Conservation (phyloP, 352 stramenopile species). For the Phytopythium chamaehyphon region DNA sequence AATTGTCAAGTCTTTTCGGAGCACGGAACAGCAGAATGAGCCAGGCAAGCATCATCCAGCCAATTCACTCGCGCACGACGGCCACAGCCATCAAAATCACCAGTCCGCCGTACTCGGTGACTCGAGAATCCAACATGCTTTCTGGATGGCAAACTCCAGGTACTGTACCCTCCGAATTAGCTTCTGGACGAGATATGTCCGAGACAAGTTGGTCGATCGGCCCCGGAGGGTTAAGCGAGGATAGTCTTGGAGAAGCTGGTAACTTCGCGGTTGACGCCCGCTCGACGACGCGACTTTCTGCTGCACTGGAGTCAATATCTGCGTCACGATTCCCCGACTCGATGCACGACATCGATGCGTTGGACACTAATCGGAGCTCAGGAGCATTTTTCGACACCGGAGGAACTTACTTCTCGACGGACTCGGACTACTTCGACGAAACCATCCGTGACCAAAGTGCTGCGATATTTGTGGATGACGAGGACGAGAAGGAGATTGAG, state of each 20-base stretch:
- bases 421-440: conserved; percentile 22
- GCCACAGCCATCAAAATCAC: background rate
- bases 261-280: background rate
- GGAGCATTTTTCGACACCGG: conserved; percentile 17
- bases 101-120: background rate
- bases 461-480: conserved; percentile 12
- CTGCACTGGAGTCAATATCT: conserved; percentile 6
- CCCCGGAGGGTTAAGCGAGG: conserved; percentile 8
- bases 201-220: conserved; percentile 36
- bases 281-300: conserved; percentile 1
- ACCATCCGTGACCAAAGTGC: conserved; percentile 20
- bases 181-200: conserved; percentile 13
- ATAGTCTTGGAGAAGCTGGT: conserved; percentile 11
- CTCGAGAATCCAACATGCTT: background rate
- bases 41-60: conserved; percentile 1
- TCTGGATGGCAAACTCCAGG: conserved; percentile 1
- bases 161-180: background rate
- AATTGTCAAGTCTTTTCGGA: conserved; percentile 5
- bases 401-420: conserved; percentile 17
- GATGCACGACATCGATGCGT: conserved; percentile 9
- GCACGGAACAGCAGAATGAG: conserved; percentile 7
- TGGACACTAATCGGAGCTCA: conserved; percentile 10
- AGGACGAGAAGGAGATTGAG: conserved; percentile 11
- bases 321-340: conserved; percentile 17
- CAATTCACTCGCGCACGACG: conserved; percentile 6